These are phyloP conservation scores for Pseudogymnoascus sp. DNA, from an alignment of 2,329 filamentous ascomycete genomes.

Conservation along the genomic window DNA sequence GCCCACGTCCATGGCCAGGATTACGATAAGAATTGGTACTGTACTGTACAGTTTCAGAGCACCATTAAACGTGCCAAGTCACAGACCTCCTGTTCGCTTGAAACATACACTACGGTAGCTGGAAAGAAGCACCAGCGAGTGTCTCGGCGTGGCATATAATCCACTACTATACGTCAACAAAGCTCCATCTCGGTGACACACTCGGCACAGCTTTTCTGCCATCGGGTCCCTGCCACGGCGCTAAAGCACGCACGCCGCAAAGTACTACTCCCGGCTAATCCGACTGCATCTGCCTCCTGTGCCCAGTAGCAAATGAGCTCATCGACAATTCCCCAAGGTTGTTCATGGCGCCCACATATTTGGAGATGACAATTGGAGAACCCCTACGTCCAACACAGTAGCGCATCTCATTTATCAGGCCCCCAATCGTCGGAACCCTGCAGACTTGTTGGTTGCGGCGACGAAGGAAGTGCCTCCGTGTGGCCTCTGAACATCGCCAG, in stretches of 20 bases:
- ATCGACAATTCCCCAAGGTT: background rate
- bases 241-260: background rate
- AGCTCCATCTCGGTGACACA: background rate
- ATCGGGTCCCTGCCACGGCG: background rate
- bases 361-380: background rate
- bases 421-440: background rate
- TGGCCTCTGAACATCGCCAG: background rate
- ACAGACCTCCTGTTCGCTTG: background rate
- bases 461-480: background rate
- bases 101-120: background rate
- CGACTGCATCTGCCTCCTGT: background rate
- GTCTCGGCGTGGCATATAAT: slow-evolving; percentile 1
- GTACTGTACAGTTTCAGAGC: background rate
- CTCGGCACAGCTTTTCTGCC: background rate
- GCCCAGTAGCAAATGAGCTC: slow-evolving; percentile 1
- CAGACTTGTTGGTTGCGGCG: background rate
- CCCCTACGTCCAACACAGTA: background rate
- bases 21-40: background rate
- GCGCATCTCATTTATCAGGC: background rate
- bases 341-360: background rate
- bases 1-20: background rate
- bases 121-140: slow-evolving; percentile 1
- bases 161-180: slow-evolving; percentile 2
- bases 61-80: background rate
- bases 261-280: background rate